phyloP scores from a whole-genome alignment of 1,284 basidiomycete species.

The Tylopilus orsonianus region DNA sequence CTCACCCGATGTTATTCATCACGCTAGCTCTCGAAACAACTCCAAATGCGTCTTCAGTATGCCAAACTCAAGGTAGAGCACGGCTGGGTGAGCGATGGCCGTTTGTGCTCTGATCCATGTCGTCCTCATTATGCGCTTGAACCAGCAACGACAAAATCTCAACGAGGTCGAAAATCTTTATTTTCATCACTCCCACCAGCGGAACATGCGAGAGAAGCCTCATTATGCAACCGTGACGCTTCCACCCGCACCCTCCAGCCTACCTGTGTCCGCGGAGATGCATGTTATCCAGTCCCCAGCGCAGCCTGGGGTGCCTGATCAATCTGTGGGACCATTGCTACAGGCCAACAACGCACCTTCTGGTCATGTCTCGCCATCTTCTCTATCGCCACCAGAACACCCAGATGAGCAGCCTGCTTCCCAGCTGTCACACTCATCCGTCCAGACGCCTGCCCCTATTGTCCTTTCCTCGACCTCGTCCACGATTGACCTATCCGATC shows the following conservation, averaged over 20 bases:
- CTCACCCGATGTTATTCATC: background rate
- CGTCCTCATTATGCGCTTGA: constrained; percentile 1
- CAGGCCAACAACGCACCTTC: constrained; percentile 2
- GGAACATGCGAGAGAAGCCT: constrained; percentile 16
- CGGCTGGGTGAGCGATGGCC: constrained; percentile 62
- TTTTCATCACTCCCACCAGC: constrained; percentile 62
- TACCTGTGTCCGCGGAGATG: constrained; percentile 6
- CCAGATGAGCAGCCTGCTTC: constrained; percentile 4
- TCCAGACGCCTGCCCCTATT: background rate
- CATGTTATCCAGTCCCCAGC: background rate
- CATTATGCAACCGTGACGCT: constrained; percentile 8
- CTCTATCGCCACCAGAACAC: constrained; percentile 10
- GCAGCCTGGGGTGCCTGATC: constrained; percentile 11
- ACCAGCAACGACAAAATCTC: constrained; percentile 68
- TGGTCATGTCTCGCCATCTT: constrained; percentile 6
- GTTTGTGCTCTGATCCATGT: constrained; percentile 5
- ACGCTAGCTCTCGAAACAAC: constrained; percentile 64
- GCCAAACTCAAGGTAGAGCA: constrained; percentile 77
- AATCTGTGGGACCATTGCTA: constrained; percentile 3
- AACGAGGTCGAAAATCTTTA: constrained; percentile 80
- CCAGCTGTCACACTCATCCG: background rate
- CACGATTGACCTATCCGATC: constrained; percentile 26
- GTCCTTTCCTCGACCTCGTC: background rate
- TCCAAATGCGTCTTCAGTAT: constrained; percentile 75
- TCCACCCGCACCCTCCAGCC: background rate